A percentile compares a stretch with the other conserved stretches of the same genome.
Evolutionary conservation across 169 alveolate species (phyloP).

Genomic region (Eimeria sp.): DNA sequence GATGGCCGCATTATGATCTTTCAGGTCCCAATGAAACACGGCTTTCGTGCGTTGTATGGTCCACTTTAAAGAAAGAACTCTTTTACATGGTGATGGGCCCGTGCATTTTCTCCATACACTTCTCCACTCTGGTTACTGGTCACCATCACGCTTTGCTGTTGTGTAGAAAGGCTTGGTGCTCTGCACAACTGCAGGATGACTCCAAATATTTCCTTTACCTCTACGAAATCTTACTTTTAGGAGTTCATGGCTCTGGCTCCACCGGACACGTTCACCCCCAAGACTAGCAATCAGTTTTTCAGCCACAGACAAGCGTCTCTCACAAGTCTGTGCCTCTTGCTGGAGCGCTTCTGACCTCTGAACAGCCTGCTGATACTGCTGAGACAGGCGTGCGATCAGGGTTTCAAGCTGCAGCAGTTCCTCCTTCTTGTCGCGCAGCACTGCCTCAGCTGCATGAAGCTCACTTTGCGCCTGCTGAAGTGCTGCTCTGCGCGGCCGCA

Average conservation of each 20-base stretch:
- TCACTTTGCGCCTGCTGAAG: conserved; percentile 95
- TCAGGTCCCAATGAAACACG: background rate
- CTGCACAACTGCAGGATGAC: background rate
- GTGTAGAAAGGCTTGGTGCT: background rate
- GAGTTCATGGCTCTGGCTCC: conserved; percentile 96
- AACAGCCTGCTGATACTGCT: conserved; percentile 92
- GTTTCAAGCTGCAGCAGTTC: conserved; percentile 94
- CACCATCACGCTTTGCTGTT: background rate
- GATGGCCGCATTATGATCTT: background rate
- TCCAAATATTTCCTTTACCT: background rate
- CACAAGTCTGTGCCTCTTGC: conserved; percentile 89
- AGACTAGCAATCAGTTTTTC: conserved; percentile 96
- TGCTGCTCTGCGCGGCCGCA: conserved; percentile 94
- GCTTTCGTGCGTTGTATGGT: background rate
- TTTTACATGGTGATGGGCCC: background rate
- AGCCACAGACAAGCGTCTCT: conserved; percentile 93
- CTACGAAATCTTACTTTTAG: conserved; percentile 87
- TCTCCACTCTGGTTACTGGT: background rate
- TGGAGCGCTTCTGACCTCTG: conserved; percentile 92
- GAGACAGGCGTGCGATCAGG: conserved; percentile 90
- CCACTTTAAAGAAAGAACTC: too few relatives aligned
- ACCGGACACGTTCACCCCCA: conserved; percentile 96
- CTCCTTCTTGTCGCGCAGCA: conserved; percentile 92
- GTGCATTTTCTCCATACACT: background rate
- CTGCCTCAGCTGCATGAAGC: conserved; percentile 94